A percentile compares a stretch with the other conserved stretches of the same genome.
Conservation (phyloP, 2,329 filamentous ascomycete genomes). For the Cercospora canescens region DNA sequence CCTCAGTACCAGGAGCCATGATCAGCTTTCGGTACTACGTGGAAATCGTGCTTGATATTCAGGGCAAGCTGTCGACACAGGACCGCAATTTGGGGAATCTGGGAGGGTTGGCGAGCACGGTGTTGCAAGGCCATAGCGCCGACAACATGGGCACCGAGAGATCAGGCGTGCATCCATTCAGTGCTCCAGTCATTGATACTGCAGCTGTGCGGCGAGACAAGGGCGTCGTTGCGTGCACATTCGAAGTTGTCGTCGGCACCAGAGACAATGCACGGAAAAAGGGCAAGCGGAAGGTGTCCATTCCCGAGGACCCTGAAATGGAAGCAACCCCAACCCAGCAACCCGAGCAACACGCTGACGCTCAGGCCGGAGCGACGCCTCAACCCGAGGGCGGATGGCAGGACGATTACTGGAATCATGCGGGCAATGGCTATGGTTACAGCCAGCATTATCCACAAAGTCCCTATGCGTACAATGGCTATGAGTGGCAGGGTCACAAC, state of each 20-base stretch:
- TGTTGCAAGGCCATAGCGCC: constrained; percentile 14
- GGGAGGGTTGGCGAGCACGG: constrained; percentile 27
- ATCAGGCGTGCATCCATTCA: constrained; percentile 21
- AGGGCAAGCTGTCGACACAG: constrained; percentile 78
- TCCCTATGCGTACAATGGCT: constrained; percentile 12
- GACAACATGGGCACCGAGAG: constrained; percentile 12
- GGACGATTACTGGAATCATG: constrained; percentile 12
- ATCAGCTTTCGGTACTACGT: constrained; percentile 94
- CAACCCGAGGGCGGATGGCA: background rate
- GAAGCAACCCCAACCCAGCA: background rate
- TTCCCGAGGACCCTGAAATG: constrained; percentile 6
- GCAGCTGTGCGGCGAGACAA: constrained; percentile 84
- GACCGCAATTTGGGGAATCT: constrained; percentile 51
- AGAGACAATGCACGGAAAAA: constrained; percentile 64
- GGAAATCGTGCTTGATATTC: constrained; percentile 89
- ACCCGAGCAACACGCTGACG: background rate
- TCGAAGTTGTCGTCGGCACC: constrained; percentile 86
- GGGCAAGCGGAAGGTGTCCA: constrained; percentile 45
- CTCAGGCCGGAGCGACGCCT: constrained; percentile 12
- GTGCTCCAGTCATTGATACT: constrained; percentile 77
- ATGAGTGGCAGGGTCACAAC: constrained; percentile 16
- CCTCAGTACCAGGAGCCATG: constrained; percentile 85
- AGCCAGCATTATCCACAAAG: constrained; percentile 19
- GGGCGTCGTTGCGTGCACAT: constrained; percentile 81
- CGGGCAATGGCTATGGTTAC: constrained; percentile 29